These are phyloP conservation scores for Mucor piriformis DNA, from an alignment of 371 early-diverging fungal species.

Conservation along the genomic window DNA sequence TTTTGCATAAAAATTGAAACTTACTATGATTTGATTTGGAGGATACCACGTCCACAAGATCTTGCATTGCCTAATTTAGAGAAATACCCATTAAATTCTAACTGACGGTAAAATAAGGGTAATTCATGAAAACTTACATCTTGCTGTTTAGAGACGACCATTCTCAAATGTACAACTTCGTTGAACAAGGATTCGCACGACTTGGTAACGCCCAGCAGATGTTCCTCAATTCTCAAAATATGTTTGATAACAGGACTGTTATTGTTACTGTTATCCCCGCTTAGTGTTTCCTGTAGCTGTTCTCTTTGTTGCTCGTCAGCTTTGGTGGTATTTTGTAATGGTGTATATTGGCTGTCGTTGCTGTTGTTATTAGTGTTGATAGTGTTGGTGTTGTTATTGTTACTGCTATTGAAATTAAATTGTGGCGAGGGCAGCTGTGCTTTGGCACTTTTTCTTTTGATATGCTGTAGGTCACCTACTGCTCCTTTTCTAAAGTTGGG, in stretches of 20 bases:
- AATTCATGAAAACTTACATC: slow-evolving; percentile 23
- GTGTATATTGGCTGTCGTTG: not conserved
- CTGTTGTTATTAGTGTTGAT: slow-evolving; percentile 1
- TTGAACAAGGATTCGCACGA: slow-evolving; percentile 26
- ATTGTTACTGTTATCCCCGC: not conserved
- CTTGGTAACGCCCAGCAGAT: slow-evolving; percentile 18
- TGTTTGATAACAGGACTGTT: slow-evolving; percentile 17
- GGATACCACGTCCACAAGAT: slow-evolving; percentile 29
- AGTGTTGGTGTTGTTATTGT: slow-evolving; percentile 8
- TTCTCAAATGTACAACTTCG: slow-evolving; percentile 31
- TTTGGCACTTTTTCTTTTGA: slow-evolving; percentile 67
- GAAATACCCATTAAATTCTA: slow-evolving; percentile 11
- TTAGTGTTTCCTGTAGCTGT: not conserved
- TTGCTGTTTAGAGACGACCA: slow-evolving; percentile 37
- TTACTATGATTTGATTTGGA: slow-evolving; percentile 22
- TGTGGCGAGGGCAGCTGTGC: slow-evolving; percentile 19
- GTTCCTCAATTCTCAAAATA: slow-evolving; percentile 28
- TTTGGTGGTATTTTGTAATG: not conserved
- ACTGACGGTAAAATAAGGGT: not conserved
- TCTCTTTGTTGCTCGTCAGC: not conserved
- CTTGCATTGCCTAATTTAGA: slow-evolving; percentile 35
- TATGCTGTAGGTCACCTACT: slow-evolving; percentile 57
- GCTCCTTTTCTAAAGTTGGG: slow-evolving; percentile 66
- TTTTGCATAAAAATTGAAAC: not conserved
- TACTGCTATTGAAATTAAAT: slow-evolving; percentile 7